These are phyloP conservation scores for Capronia coronata DNA, from an alignment of 2,329 filamentous ascomycete species.

Conservation along the genomic window DNA sequence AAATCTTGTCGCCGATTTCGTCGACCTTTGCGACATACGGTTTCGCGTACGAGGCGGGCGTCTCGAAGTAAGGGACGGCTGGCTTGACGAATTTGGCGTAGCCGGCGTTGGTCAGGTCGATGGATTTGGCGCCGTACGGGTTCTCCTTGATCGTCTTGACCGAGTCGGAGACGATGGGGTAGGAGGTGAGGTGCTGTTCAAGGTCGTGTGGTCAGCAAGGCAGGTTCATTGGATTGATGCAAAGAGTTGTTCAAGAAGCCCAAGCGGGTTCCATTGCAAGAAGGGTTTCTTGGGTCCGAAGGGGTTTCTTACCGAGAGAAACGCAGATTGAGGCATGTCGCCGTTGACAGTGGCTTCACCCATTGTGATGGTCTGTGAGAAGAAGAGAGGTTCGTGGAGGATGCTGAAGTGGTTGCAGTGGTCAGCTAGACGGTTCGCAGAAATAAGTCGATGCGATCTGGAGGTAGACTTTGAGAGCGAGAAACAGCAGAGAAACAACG, in stretches of 20 bases:
- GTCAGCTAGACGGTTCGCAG: too few species aligned
- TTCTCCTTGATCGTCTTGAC: slow-evolving; percentile 73
- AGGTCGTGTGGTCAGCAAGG: slow-evolving; percentile 7
- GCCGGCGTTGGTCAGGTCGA: slow-evolving; percentile 66
- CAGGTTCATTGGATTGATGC: neutral
- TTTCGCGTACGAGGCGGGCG: slow-evolving; percentile 72
- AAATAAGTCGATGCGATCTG: neutral
- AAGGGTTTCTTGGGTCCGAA: neutral
- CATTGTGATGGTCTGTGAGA: slow-evolving; percentile 32
- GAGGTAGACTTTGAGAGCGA: neutral
- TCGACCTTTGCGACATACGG: slow-evolving; percentile 84
- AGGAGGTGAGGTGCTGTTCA: slow-evolving; percentile 69
- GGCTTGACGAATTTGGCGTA: slow-evolving; percentile 73
- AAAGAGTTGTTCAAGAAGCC: neutral
- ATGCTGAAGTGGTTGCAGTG: too few species aligned
- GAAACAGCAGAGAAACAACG: neutral
- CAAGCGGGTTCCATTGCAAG: neutral
- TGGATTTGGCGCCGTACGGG: slow-evolving; percentile 74
- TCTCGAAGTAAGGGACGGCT: slow-evolving; percentile 68
- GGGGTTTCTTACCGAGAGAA: slow-evolving; percentile 28
- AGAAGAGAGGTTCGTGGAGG: too few species aligned
- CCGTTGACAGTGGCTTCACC: slow-evolving; percentile 45
- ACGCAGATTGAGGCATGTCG: slow-evolving; percentile 39
- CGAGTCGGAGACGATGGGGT: slow-evolving; percentile 74
- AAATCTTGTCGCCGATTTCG: slow-evolving; percentile 63